Conservation (phyloP, 768 basidiomycete species). For the Lentinula aciculospora region DNA sequence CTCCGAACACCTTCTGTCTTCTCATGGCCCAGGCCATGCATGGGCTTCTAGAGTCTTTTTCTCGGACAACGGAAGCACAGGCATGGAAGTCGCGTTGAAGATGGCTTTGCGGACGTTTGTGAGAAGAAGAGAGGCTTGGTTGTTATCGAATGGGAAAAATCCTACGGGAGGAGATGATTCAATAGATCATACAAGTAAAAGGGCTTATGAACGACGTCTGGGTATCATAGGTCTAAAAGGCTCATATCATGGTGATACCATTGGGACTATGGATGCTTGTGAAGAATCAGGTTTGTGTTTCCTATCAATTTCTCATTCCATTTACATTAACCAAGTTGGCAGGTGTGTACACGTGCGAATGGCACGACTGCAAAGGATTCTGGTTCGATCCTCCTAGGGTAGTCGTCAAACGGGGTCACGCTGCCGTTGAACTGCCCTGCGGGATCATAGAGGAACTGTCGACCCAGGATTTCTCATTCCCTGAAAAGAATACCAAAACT, state of each 20-base stretch:
- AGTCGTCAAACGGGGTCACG: constrained; percentile 54
- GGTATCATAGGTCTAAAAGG: constrained; percentile 86
- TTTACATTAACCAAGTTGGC: background rate
- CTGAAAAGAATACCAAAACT: constrained; percentile 16
- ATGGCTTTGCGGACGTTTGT: constrained; percentile 84
- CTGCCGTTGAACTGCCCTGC: constrained; percentile 49
- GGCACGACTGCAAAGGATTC: constrained; percentile 88
- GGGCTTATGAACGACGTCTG: constrained; percentile 39
- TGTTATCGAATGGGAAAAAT: background rate
- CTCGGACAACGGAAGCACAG: constrained; percentile 93
- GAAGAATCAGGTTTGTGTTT: constrained; percentile 47
- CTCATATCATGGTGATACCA: constrained; percentile 97
- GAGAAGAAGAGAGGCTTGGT: constrained; percentile 23
- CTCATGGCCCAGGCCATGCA: constrained; percentile 72
- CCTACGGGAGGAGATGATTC: background rate
- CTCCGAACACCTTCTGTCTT: constrained; percentile 65
- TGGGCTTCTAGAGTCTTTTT: constrained; percentile 94
- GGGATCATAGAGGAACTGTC: background rate
- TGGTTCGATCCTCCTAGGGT: constrained; percentile 93
- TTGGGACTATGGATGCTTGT: constrained; percentile 94
- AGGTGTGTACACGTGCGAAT: constrained; percentile 88
- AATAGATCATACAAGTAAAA: constrained; percentile 14
- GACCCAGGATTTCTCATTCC: constrained; percentile 19
- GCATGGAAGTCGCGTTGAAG: constrained; percentile 96
- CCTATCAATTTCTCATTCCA: background rate